Base-by-base conservation (phyloP, 2,329 filamentous ascomycete genomes). In the Pseudogymnoascus sp. region DNA sequence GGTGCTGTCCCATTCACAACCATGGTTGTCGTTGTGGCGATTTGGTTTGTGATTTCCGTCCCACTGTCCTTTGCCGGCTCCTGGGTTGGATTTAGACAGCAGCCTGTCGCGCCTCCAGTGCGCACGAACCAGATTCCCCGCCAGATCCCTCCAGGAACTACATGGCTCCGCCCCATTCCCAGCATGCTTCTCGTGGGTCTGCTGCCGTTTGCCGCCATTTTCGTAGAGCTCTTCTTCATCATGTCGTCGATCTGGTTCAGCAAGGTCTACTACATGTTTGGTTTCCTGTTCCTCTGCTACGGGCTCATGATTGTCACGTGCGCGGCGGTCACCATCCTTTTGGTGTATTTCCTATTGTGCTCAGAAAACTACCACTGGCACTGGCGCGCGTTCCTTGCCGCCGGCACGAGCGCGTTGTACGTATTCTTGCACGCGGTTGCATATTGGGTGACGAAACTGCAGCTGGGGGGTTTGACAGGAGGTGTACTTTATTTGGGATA, bases 261-360 rank as follows among this genome's bases (percentile, higher is more conserved):
- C 79, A 91, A 94, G 76, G 94, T 99, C 67, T 99, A 99, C 81
- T 99, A 99, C 82, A 99, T 99, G 94, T 99, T 99, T 71, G 94
- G 94, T 21, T 99, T 99, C 82, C 80, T 99, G 36, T 99, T 99
- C 81, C 83, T 99, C 62, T 97, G 92, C 81, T 99, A 96, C 72
- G 92, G 90, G 9, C 83, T 99, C 59, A 97, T 99, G 92, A 91
- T 97, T 69, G 89, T 96, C 69, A 97, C 94, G 1, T 92, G 89
- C 63, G 93, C 93, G 0, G 88, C 92, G 0, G 93, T 95, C 40
- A 97, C 94, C 0, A 87, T 97, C 7, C 79, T 99, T 15, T 87
- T 97, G 82, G 90, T 97, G 0, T 99, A 99, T 77, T 97, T 97
- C 79, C 74, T 99, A 68, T 85, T 99, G 12, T 97, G 93, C 72